Evolutionary conservation across 192 early-diverging fungal species (phyloP).

Genomic region (Coemansia reversa): DNA sequence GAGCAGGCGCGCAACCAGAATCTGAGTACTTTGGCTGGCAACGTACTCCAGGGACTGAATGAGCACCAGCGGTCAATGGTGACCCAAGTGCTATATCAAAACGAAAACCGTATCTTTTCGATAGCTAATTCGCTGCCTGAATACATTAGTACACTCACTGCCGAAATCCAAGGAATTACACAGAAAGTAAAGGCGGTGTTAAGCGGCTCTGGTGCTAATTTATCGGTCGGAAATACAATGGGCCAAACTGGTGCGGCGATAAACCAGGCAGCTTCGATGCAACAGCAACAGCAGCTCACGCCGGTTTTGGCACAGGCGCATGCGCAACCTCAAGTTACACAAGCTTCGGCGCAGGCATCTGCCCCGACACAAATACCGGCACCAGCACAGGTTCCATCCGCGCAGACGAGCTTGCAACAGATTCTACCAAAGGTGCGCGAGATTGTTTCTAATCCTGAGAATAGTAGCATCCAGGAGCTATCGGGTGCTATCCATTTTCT

Average conservation of each 20-base stretch:
- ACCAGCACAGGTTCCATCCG: background rate
- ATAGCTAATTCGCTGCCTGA: conserved; percentile 30
- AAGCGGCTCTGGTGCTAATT: conserved; percentile 4
- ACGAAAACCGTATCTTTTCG: conserved; percentile 21
- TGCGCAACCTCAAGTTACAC: background rate
- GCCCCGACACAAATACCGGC: conserved; percentile 4
- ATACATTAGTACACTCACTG: conserved; percentile 20
- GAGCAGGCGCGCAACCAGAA: conserved; percentile 25
- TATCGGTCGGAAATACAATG: background rate
- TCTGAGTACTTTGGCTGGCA: conserved; percentile 6
- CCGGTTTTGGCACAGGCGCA: conserved; percentile 5
- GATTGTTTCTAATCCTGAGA: conserved; percentile 25
- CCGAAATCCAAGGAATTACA: conserved; percentile 6
- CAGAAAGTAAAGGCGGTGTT: conserved; percentile 16
- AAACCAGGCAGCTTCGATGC: conserved; percentile 3
- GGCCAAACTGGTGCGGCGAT: conserved; percentile 9
- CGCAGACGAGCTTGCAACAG: conserved; percentile 1
- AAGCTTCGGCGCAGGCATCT: background rate
- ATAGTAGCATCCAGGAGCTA: conserved; percentile 25
- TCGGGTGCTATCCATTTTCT: conserved; percentile 17
- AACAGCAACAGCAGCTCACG: conserved; percentile 22
- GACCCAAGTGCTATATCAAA: conserved; percentile 5
- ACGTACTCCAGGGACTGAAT: conserved; percentile 20
- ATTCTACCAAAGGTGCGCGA: conserved; percentile 18
- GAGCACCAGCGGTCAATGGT: conserved; percentile 11